Percentiles rank a stretch among this genome's conserved stretches.
Conservation (phyloP, 2,329 filamentous ascomycete genomes). For the Penicillium brevicompactum region DNA sequence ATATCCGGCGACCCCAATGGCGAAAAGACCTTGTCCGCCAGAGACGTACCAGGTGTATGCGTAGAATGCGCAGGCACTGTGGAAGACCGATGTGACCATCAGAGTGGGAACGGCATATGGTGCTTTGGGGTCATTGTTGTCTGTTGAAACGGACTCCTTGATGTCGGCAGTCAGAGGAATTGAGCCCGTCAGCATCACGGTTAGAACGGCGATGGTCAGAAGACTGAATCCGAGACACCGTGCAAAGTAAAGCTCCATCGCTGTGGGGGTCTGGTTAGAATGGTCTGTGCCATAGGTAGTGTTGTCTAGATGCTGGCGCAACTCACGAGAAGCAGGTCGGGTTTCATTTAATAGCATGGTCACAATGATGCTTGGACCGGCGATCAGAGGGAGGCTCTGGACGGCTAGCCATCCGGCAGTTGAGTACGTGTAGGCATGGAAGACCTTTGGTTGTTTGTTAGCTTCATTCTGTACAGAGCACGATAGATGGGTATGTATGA, state of each 20-base stretch:
- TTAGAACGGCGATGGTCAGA: slow-evolving; percentile 63
- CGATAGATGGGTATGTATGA: neutral
- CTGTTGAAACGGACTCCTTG: slow-evolving; percentile 42
- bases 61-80: slow-evolving; percentile 64
- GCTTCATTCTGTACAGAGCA: slow-evolving; percentile 3
- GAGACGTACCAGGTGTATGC: slow-evolving; percentile 68
- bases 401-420: slow-evolving; percentile 48
- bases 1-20: slow-evolving; percentile 62
- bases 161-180: slow-evolving; percentile 64
- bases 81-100: slow-evolving; percentile 67
- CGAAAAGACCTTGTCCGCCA: slow-evolving; percentile 58
- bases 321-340: slow-evolving; percentile 56
- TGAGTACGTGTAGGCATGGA: slow-evolving; percentile 48
- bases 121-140: slow-evolving; percentile 52
- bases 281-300: neutral
- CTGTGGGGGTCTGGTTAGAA: slow-evolving; percentile 36
- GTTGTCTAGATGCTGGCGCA: neutral
- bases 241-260: slow-evolving; percentile 72
- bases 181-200: slow-evolving; percentile 70
- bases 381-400: slow-evolving; percentile 57
- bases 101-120: slow-evolving; percentile 69
- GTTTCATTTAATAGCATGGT: slow-evolving; percentile 61
- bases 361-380: slow-evolving; percentile 63
- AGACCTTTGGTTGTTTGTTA: slow-evolving; percentile 36
- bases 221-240: slow-evolving; percentile 70